phyloP scores from a whole-genome alignment of 371 early-diverging fungal genomes.

The Rhizopus stolonifer region DNA sequence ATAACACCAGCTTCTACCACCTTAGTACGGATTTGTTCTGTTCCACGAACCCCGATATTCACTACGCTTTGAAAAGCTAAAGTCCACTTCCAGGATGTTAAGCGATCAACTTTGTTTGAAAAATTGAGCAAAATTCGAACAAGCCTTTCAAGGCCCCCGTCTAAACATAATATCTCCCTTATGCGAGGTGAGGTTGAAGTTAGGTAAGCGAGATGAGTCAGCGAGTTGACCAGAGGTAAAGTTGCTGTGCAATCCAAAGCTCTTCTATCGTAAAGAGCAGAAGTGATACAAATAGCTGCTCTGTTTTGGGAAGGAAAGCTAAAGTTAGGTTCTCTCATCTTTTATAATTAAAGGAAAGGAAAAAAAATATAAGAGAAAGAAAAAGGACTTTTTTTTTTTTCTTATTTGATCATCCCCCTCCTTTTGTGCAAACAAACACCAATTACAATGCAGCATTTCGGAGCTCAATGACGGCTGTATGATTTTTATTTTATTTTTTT shows the following conservation, averaged over 20 bases:
- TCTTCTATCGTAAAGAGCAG: conserved; percentile 84
- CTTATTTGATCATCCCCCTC: not conserved
- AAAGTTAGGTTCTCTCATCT: conserved; percentile 84
- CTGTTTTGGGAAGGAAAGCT: conserved; percentile 73
- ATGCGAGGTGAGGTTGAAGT: conserved; percentile 82
- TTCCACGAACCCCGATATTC: conserved; percentile 85
- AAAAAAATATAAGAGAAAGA: conserved; percentile 5
- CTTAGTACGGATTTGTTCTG: conserved; percentile 75
- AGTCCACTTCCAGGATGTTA: conserved; percentile 80
- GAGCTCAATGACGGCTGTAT: not conserved
- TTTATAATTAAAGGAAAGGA: not conserved
- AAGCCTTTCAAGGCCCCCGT: conserved; percentile 87
- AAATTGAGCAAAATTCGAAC: conserved; percentile 70
- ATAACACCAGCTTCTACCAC: conserved; percentile 86
- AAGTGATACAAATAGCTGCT: conserved; percentile 79
- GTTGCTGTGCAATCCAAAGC: conserved; percentile 88
- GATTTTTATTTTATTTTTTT: too few species aligned
- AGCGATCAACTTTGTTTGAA: conserved; percentile 61
- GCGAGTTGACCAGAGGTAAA: conserved; percentile 81
- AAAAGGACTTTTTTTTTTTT: conserved; percentile 1
- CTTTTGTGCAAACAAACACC: conserved; percentile 1
- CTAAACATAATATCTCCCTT: conserved; percentile 75
- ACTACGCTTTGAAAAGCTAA: conserved; percentile 83
- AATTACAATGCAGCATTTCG: not conserved
- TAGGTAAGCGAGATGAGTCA: conserved; percentile 83